A percentile compares a stretch with the other conserved stretches of the same genome.
Conservation (phyloP, 805 yeast species). For the Cyberlindnera americana region DNA sequence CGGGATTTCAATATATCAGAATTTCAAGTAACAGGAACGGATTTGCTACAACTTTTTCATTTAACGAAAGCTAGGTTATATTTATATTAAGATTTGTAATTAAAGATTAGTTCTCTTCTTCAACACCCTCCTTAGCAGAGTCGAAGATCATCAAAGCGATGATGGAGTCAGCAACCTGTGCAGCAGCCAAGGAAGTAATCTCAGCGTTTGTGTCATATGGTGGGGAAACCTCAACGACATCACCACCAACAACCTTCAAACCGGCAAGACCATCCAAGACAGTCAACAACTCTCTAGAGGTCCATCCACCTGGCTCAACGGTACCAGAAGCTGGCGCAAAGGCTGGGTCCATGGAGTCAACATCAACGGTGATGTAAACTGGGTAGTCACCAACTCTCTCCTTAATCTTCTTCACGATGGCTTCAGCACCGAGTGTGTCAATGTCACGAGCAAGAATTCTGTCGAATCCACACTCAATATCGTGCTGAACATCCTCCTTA, state of each 20-base stretch:
- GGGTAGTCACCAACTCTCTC: slow-evolving; percentile 36
- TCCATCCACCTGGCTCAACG: slow-evolving; percentile 51
- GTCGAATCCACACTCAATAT: slow-evolving; percentile 46
- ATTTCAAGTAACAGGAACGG: too few relatives aligned
- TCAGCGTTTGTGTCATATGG: slow-evolving; percentile 63
- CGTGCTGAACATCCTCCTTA: slow-evolving; percentile 37
- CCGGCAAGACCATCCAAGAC: slow-evolving; percentile 44
- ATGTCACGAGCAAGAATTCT: slow-evolving; percentile 45
- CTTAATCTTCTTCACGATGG: slow-evolving; percentile 35
- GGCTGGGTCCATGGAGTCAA: slow-evolving; percentile 50
- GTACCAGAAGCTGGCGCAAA: slow-evolving; percentile 53
- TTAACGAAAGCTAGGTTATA: too few relatives aligned
- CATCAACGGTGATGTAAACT: slow-evolving; percentile 47
- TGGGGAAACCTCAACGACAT: slow-evolving; percentile 55
- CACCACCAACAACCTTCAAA: slow-evolving; percentile 45
- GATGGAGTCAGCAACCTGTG: slow-evolving; percentile 53
- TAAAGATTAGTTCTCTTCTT: neutral
- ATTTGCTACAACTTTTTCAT: too few relatives aligned
- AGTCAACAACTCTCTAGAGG: slow-evolving; percentile 42
- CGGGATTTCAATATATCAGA: neutral
- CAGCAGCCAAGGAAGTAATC: slow-evolving; percentile 61
- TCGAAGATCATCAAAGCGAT: slow-evolving; percentile 38
- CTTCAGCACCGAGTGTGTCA: slow-evolving; percentile 39
- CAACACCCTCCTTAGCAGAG: slow-evolving; percentile 14
- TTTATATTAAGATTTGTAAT: too few relatives aligned